Percentiles rank a stretch among this genome's conserved stretches.
Conservation (phyloP, 2,329 filamentous ascomycete species). For the Ophiocordyceps australis region DNA sequence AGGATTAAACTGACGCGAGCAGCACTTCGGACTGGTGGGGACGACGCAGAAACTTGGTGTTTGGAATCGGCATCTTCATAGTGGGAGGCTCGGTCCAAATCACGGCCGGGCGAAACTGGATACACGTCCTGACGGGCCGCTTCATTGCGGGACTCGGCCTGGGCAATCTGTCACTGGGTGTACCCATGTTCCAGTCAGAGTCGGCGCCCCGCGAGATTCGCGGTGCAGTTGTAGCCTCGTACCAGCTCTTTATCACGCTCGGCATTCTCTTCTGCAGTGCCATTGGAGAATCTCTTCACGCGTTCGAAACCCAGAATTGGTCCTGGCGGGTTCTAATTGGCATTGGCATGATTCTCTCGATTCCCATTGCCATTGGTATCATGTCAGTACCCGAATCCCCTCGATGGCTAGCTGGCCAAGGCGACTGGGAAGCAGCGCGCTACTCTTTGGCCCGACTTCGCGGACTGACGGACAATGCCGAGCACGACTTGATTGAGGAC, state of each 20-base stretch:
- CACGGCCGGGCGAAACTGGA: constrained; percentile 37
- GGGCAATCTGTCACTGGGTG: constrained; percentile 45
- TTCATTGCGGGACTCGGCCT: constrained; percentile 50
- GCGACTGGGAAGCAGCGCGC: constrained; percentile 27
- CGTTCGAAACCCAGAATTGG: constrained; percentile 18
- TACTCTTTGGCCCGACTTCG: constrained; percentile 33
- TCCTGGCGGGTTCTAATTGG: constrained; percentile 48
- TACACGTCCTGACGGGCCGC: constrained; percentile 47
- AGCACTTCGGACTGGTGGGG: constrained; percentile 38
- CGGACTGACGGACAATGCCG: constrained; percentile 26
- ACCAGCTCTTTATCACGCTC: constrained; percentile 57
- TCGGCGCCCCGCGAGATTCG: constrained; percentile 43
- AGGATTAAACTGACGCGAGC: constrained; percentile 1
- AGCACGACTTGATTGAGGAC: constrained; percentile 24
- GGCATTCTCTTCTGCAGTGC: constrained; percentile 42
- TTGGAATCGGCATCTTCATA: constrained; percentile 37
- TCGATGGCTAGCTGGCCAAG: constrained; percentile 31
- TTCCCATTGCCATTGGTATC: constrained; percentile 33
- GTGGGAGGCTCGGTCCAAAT: constrained; percentile 51
- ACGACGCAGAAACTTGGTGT: constrained; percentile 33
- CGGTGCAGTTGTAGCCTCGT: constrained; percentile 47
- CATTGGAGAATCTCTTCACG: constrained; percentile 32
- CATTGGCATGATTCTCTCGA: constrained; percentile 31
- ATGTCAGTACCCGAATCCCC: constrained; percentile 37
- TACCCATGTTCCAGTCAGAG: constrained; percentile 51